Evolutionary conservation across 306 rosid species (phyloP).

Genomic region (Bauhinia variegata): DNA sequence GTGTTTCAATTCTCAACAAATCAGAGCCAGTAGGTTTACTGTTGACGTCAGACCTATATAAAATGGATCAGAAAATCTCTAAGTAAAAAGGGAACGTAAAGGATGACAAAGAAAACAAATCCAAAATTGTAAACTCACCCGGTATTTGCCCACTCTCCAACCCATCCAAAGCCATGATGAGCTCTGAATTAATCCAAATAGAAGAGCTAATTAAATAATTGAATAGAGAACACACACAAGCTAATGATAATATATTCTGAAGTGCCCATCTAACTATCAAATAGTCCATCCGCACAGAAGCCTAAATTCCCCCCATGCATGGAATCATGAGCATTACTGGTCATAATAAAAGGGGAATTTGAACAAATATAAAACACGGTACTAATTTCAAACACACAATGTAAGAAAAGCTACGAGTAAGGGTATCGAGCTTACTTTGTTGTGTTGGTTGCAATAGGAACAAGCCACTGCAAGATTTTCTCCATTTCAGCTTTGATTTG

Average conservation of each 20-base stretch:
- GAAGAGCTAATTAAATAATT: conserved; percentile 29
- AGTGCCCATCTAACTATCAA: background rate
- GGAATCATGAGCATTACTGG: too few species aligned
- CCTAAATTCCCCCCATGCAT: too few species aligned
- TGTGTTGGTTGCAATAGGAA: conserved; percentile 88
- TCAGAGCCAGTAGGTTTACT: conserved; percentile 75
- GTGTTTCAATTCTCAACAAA: conserved; percentile 84
- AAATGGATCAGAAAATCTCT: conserved; percentile 22
- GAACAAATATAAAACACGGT: too few species aligned
- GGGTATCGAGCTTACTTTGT: conserved; percentile 66
- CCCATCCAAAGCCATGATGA: conserved; percentile 99
- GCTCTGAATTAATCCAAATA: too few species aligned
- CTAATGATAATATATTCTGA: too few species aligned
- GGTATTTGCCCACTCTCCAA: conserved; percentile 99
- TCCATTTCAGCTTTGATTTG: conserved; percentile 97
- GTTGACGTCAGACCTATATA: conserved; percentile 71
- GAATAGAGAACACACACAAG: too few species aligned
- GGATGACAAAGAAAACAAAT: conserved; percentile 12
- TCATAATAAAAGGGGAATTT: conserved; percentile 27
- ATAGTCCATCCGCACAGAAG: too few species aligned
- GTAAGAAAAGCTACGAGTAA: conserved; percentile 10
- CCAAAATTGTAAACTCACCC: conserved; percentile 62
- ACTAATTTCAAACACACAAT: conserved; percentile 28
- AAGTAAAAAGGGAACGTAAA: conserved; percentile 28
- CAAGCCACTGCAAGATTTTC: conserved; percentile 93